Evolutionary conservation across 2,329 filamentous ascomycete species (phyloP).

Genomic region (Podosphaera xanthii): DNA sequence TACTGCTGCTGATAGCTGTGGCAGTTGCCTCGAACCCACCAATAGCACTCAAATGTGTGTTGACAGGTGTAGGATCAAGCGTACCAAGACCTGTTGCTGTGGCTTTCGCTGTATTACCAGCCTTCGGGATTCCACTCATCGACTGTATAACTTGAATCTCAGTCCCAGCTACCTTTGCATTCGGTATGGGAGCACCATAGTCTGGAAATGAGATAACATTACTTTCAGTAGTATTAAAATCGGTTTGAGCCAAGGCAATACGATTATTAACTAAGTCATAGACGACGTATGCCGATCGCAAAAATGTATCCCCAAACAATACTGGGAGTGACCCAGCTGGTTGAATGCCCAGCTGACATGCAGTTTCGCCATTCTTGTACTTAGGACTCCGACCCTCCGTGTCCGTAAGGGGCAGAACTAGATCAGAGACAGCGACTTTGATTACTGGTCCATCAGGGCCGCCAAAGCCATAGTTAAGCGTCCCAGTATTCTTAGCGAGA

Average conservation of each 20-base stretch:
- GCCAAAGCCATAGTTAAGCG: conserved; percentile 26
- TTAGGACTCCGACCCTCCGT: conserved; percentile 15
- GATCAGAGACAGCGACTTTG: conserved; percentile 23
- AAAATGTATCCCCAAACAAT: conserved; percentile 28
- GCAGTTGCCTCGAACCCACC: conserved; percentile 9
- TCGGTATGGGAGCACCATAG: conserved; percentile 12
- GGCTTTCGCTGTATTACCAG: conserved; percentile 3
- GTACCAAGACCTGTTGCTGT: conserved; percentile 8
- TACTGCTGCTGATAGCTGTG: conserved; percentile 3
- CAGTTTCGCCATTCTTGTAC: conserved; percentile 13
- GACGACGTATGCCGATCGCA: conserved; percentile 30
- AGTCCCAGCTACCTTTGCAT: conserved; percentile 8
- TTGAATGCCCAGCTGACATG: conserved; percentile 34
- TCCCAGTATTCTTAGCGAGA: conserved; percentile 19
- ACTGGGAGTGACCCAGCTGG: conserved; percentile 11
- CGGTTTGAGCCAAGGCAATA: conserved; percentile 16
- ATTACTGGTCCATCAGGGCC: conserved; percentile 21
- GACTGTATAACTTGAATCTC: conserved; percentile 12
- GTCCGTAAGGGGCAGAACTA: conserved; percentile 18
- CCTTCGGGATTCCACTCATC: conserved; percentile 11
- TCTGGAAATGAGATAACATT: conserved; percentile 13
- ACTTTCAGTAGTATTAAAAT: conserved; percentile 18
- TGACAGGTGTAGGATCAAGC: conserved; percentile 11
- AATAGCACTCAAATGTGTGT: conserved; percentile 12
- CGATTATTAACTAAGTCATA: conserved; percentile 29